phyloP scores from a whole-genome alignment of 768 basidiomycete species.

The Vararia minispora region DNA sequence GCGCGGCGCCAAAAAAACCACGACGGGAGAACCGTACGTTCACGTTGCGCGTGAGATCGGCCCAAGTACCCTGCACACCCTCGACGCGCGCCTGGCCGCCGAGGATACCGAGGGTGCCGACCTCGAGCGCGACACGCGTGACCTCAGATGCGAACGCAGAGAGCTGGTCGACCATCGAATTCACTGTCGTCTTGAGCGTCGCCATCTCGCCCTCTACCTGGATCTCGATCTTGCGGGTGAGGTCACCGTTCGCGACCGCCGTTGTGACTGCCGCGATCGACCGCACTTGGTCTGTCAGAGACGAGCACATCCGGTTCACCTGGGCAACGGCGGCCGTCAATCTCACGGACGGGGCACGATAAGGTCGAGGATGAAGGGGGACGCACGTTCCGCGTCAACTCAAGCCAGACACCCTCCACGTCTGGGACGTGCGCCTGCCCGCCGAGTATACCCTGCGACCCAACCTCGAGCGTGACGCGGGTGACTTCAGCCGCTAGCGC shows the following conservation, averaged over 20 bases:
- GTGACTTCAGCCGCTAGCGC: slow-evolving; percentile 72
- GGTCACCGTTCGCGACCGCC: slow-evolving; percentile 78
- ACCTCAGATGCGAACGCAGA: slow-evolving; percentile 75
- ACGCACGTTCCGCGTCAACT: slow-evolving; percentile 61
- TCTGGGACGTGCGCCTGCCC: slow-evolving; percentile 79
- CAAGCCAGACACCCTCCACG: slow-evolving; percentile 77
- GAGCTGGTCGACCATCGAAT: slow-evolving; percentile 83
- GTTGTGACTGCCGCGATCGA: slow-evolving; percentile 75
- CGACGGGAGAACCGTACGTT: slow-evolving; percentile 43
- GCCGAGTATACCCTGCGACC: slow-evolving; percentile 77
- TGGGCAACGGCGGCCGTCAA: slow-evolving; percentile 14
- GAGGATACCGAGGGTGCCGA: slow-evolving; percentile 79
- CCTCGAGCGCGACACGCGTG: slow-evolving; percentile 74
- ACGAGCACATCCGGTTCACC: slow-evolving; percentile 72
- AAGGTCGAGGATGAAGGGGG: neutral
- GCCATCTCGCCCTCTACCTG: slow-evolving; percentile 78
- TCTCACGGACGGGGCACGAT: too few relatives aligned
- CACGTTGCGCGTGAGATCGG: slow-evolving; percentile 76
- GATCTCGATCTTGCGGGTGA: slow-evolving; percentile 86
- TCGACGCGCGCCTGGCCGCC: slow-evolving; percentile 83
- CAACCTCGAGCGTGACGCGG: slow-evolving; percentile 72
- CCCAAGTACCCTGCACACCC: slow-evolving; percentile 87
- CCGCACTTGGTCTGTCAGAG: slow-evolving; percentile 65
- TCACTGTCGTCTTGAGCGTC: slow-evolving; percentile 70
- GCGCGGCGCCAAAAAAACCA: neutral